Evolutionary conservation across 2,329 filamentous ascomycete genomes (phyloP), one percentile per base, ranked within the genome.

Genomic region (Xylaria sp.): DNA sequence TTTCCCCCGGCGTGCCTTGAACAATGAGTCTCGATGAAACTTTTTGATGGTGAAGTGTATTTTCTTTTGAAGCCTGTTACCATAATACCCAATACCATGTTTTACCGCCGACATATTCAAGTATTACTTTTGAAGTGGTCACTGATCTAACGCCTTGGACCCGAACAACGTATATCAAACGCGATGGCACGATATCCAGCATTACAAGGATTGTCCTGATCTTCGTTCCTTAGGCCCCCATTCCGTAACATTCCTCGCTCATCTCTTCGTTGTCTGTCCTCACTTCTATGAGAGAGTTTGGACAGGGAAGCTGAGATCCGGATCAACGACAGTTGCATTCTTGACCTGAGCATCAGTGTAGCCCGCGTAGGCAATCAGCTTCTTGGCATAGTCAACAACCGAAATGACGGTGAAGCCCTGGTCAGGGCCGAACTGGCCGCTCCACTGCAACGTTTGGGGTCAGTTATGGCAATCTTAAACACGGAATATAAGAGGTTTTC

Each of bases 361-460:
- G 65, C 83, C 82, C 28, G 87, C 86, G 76, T 81, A 89, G 69
- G 82, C 78, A 66, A 89, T 88, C 67, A 82, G 77, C 57, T 77
- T 78, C 73, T 81, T 78, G 34, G 66, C 73, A 70, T 80, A 79
- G 78, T 87, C 80, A 44, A 85, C 82, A 51, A 89, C 84, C 7
- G 84, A 80, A 48, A 89, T 78, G 23, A 84, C 87, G 46, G 86
- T 88, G 80, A 88, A 89, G 70, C 84, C 87, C 32, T 85, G 78
- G 71, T 78, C 84, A 7, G 77, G 67, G 63, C 86, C 87, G 72
- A 89, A 89, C 77, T 87, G 84, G 74, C 82, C 86, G 75, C 83
- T 86, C 87, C 87, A 89, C 52, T 55, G 34, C 15, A 55, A n/a
- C 20, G 12, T 9, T 55, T 37, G 25, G 6, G 52, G 28, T 55